Base-by-base conservation (phyloP, 768 basidiomycete species). In the Rhodotorula diobovata region DNA sequence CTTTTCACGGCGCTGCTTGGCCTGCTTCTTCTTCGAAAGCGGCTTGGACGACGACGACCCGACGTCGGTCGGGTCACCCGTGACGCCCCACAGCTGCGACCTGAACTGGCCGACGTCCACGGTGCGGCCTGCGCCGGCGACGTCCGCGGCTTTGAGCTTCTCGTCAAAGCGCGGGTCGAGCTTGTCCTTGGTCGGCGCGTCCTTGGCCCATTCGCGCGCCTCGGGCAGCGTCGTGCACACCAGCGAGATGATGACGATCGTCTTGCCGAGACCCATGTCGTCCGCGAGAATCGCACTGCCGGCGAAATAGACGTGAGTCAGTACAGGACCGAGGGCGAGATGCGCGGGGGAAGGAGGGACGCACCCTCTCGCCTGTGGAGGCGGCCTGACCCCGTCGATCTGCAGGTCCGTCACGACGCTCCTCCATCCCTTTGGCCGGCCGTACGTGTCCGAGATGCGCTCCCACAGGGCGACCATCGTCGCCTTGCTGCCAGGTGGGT, bases 201-300 rank as follows among this genome's bases (percentile, higher is more conserved):
- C 25, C 41, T 83, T 77, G 20, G 86, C 87, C 80, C 93, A 94
- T 46, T 81, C 81, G 32, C 81, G 83, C 20, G 96, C 90, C 0
- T 89, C 84, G 61, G 79, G 76, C 23, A 94, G 84, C 3, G 96
- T 98, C 39, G 90, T 86, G 20, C 92, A 93, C 61, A 99, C 89
- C 61, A 99, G 85, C 25, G 95, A 90, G 35, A 98, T 90, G 71
- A 94, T 91, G 41, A 93, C 91, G 63, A 98, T 93, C 0, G 95
- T 98, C 81, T 98, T 98, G 28, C 95, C 95, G 39, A 99, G 86
- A 76, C 95, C 95, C 82, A 97, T 94, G 84, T 99, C 96, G 81
- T 99, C 96, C 16, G 96, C 96, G 64, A 99, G 82, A 74, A 99
- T 93, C 12, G 93, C 87, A 45, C 94, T 71, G 60, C 12, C 10